These are phyloP conservation scores for Chlorophyllum brunneum DNA, from an alignment of 768 basidiomycete species.

Conservation along the genomic window DNA sequence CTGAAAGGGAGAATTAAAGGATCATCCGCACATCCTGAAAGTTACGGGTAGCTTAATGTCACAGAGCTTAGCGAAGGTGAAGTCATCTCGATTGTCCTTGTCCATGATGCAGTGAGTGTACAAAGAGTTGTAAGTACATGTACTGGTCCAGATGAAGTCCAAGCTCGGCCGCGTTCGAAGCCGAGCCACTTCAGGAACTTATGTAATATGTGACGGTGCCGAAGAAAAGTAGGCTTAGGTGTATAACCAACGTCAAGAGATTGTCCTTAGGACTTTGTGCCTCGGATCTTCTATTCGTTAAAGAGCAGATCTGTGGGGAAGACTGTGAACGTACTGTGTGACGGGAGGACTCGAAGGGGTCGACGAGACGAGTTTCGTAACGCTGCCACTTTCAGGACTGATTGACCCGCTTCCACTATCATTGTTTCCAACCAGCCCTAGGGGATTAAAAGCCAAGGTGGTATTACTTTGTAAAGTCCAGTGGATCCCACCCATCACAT, in stretches of 20 bases:
- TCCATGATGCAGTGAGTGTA: constrained; percentile 32
- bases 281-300: not conserved
- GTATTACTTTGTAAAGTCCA: constrained; percentile 74
- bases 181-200: too few species aligned
- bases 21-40: constrained; percentile 66
- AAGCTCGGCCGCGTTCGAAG: too few species aligned
- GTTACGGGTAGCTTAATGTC: constrained; percentile 87
- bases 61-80: constrained; percentile 88
- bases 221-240: not conserved
- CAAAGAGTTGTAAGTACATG: not conserved
- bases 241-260: not conserved
- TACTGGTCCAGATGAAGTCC: too few species aligned
- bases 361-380: too few species aligned
- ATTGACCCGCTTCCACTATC: not conserved
- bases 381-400: not conserved
- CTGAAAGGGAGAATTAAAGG: not conserved
- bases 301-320: not conserved
- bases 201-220: too few species aligned
- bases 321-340: not conserved
- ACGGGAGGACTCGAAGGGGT: not conserved
- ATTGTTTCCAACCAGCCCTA: constrained; percentile 54
- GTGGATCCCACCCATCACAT: constrained; percentile 70
- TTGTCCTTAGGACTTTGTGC: not conserved
- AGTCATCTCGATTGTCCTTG: constrained; percentile 73
- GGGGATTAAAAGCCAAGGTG: constrained; percentile 60